Evolutionary conservation across 129 eudicot species (phyloP).

Genomic region (Helianthus tuberosus): DNA sequence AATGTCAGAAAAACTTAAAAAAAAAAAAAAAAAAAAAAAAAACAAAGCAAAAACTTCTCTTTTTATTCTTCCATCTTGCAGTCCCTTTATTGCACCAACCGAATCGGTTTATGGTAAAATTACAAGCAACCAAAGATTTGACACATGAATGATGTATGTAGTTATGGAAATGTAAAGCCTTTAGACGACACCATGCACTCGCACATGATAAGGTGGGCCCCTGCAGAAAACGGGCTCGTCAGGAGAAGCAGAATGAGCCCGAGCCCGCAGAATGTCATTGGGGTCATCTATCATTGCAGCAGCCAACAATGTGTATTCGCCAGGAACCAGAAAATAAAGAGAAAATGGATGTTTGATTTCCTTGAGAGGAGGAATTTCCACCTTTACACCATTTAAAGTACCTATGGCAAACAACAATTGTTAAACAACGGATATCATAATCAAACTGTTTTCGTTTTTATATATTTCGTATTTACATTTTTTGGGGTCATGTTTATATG

Average conservation of each 20-base stretch:
- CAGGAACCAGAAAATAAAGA: conserved; percentile 82
- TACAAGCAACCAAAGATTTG: not conserved
- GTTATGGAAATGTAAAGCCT: conserved; percentile 1
- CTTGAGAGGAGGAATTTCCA: conserved; percentile 87
- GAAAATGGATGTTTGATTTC: conserved; percentile 81
- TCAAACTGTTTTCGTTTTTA: not conserved
- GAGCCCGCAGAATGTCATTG: conserved; percentile 85
- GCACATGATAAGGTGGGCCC: conserved; percentile 90
- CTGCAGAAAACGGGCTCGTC: conserved; percentile 88
- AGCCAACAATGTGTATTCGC: conserved; percentile 92
- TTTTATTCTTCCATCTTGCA: not conserved
- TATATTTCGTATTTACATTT: not conserved
- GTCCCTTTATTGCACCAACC: not conserved
- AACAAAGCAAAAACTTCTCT: no score
- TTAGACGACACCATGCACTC: conserved; percentile 65
- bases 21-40: not conserved
- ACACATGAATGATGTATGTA: conserved; percentile 20
- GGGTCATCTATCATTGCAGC: conserved; percentile 91
- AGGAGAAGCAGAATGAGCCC: conserved; percentile 57
- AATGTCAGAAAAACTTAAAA: not conserved
- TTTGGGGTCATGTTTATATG: not conserved
- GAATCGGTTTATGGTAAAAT: not conserved
- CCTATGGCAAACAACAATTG: conserved; percentile 40
- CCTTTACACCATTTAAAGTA: conserved; percentile 63
- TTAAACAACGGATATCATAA: not conserved